A percentile compares a stretch with the other conserved stretches of the same genome.
Evolutionary conservation across 139 green algal genomes (phyloP).

Genomic region (Ulvella scutata): DNA sequence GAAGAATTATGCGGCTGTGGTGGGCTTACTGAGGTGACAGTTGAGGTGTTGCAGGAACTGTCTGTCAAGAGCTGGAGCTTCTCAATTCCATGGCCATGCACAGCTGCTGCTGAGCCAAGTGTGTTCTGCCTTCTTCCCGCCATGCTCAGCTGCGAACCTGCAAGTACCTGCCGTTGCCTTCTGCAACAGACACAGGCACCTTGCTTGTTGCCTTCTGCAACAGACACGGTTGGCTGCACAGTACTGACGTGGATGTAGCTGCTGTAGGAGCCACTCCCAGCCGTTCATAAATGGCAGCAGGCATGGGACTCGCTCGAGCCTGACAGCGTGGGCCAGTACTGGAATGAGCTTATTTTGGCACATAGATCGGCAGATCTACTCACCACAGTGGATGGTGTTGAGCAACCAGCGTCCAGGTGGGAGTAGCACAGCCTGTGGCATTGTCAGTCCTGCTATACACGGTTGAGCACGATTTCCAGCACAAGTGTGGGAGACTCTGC

Average conservation of each 20-base stretch:
- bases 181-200: neutral
- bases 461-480: no score
- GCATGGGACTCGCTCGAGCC: neutral
- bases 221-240: no score
- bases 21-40: neutral
- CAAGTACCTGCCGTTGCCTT: neutral
- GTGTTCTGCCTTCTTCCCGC: no score
- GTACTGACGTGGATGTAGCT: no score
- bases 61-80: slow-evolving; percentile 16
- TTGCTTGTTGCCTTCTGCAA: no score
- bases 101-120: slow-evolving; percentile 13
- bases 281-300: neutral
- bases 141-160: no score
- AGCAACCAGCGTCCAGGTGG: no score
- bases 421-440: no score
- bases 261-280: neutral
- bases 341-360: slow-evolving; percentile 17
- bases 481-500: no score
- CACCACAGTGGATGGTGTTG: neutral
- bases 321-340: neutral
- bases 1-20: neutral
- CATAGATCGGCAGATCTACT: slow-evolving; percentile 19
- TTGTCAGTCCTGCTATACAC: no score
- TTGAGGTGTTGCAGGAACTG: slow-evolving; percentile 34
- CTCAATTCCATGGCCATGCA: slow-evolving; percentile 30